Conservation (phyloP, 441 rosid species). For the Erodium texanum region DNA sequence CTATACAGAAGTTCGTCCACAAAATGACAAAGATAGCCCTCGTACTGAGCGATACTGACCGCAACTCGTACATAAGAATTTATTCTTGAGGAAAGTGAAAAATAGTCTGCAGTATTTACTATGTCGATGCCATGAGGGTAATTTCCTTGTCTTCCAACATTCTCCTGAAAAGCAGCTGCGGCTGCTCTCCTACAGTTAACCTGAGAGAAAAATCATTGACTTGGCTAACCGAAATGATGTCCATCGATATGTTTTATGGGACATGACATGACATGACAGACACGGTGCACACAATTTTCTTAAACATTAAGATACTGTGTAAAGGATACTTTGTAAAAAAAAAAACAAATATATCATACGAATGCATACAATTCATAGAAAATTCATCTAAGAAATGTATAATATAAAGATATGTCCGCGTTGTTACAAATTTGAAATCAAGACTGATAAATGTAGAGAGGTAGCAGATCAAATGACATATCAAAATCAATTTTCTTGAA, state of each 20-base stretch:
- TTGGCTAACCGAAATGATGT: conserved; percentile 9
- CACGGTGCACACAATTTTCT: not conserved
- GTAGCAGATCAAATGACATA: not conserved
- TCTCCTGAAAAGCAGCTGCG: conserved; percentile 98
- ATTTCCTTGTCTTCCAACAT: conserved; percentile 95
- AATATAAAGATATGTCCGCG: too few relatives aligned
- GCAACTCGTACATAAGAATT: conserved; percentile 83
- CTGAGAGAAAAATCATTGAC: conserved; percentile 32
- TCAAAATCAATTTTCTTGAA: not conserved
- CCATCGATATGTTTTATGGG: not conserved
- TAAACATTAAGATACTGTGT: not conserved
- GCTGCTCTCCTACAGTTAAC: conserved; percentile 99
- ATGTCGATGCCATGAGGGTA: conserved; percentile 96
- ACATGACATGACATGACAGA: not conserved
- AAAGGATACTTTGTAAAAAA: too few relatives aligned
- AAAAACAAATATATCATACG: too few relatives aligned
- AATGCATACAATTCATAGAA: too few relatives aligned
- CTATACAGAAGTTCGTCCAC: conserved; percentile 67
- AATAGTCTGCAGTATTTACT: conserved; percentile 86
- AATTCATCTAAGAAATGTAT: too few relatives aligned
- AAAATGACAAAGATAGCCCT: conserved; percentile 80
- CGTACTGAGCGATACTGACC: conserved; percentile 60
- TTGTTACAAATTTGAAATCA: not conserved
- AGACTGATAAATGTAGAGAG: not conserved
- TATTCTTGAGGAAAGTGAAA: conserved; percentile 84